Evolutionary conservation across 2,329 filamentous ascomycete genomes (phyloP), one percentile per base, ranked within the genome.

Genomic region (Leptographium lundbergii): DNA sequence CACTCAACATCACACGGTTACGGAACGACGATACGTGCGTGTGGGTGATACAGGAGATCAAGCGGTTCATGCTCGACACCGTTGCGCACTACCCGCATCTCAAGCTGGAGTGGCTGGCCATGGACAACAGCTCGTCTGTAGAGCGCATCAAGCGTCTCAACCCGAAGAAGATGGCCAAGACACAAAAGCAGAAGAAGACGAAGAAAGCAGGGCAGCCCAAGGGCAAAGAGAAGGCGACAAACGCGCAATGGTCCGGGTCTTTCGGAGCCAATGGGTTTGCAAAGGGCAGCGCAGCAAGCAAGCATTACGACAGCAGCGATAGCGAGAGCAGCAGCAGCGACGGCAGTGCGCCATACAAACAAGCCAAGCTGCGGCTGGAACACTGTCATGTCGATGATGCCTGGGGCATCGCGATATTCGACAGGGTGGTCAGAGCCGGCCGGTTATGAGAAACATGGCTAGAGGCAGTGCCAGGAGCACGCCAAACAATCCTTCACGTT

Each of bases 1-100:
- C 80, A 4, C 71, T 85, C 34, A 79, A 84, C 61, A 75, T 82
- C 19, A 69, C 81, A 47, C 73, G 72, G 39, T 78, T 84, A 60
- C 75, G 78, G 22, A 78, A 76, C 60, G 77, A 81, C 36, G 80
- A 83, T 62, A 78, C 77, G 0, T 84, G 80, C 59, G 70, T 77
- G 17, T 81, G 76, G 71, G 77, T 83, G 9, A 76, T 80, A 69
- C 73, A 75, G 22, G 81, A 85, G 68, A 78, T 79, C 2, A 74
- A 78, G 48, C 75, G 74, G n/a, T 85, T 85, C 66, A 74, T 81
- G 32, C 73, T 82, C 11, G 82, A 86, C 66, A 80, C 74, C 36
- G 67, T 85, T 2, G 75, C 78, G 2, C 79, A 84, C 60, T 74
- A 79, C 60, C 79, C 79, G 0, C 66, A 77, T 11, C 71, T 82